Evolutionary conservation across 352 stramenopile genomes (phyloP).

Genomic region (Phytophthora fragariae): DNA sequence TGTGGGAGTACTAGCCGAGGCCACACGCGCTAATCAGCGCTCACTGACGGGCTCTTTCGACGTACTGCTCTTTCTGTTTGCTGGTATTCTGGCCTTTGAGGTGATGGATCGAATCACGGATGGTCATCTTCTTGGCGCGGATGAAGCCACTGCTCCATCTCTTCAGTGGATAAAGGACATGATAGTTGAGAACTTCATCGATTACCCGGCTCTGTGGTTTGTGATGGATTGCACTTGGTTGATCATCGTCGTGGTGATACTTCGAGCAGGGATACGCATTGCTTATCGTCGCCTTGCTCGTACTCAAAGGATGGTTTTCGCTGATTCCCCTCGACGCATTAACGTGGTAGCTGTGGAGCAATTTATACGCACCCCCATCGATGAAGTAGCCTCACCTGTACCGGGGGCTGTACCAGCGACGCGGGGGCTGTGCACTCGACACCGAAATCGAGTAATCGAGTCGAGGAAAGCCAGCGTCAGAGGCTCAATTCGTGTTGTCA

Average conservation of each 20-base stretch:
- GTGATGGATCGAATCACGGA: conserved; percentile 96
- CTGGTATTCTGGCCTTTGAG: conserved; percentile 93
- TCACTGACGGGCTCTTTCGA: conserved; percentile 80
- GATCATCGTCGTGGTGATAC: conserved; percentile 43
- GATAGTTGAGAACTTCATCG: conserved; percentile 53
- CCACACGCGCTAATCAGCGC: conserved; percentile 72
- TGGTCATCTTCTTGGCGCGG: conserved; percentile 84
- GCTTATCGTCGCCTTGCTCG: conserved; percentile 47
- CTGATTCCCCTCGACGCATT: conserved; percentile 47
- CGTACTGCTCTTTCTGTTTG: conserved; percentile 93
- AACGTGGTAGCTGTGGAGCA: conserved; percentile 66
- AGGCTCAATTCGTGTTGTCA: conserved; percentile 77
- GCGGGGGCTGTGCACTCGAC: conserved; percentile 20
- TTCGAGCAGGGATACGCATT: conserved; percentile 49
- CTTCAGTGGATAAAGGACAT: conserved; percentile 65
- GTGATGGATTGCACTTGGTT: conserved; percentile 58
- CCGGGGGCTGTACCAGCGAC: neutral
- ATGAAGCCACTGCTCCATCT: conserved; percentile 46
- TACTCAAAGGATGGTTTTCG: conserved; percentile 51
- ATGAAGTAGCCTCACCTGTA: conserved; percentile 3
- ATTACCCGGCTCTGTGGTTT: conserved; percentile 59
- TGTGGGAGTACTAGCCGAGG: conserved; percentile 61
- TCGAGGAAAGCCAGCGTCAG: conserved; percentile 67
- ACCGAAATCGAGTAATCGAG: conserved; percentile 57
- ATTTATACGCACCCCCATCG: conserved; percentile 45